A percentile compares a stretch with the other conserved stretches of the same genome.
These are phyloP conservation scores for Pachysolen tannophilus DNA, from an alignment of 805 yeast genomes.

Conservation along the genomic window DNA sequence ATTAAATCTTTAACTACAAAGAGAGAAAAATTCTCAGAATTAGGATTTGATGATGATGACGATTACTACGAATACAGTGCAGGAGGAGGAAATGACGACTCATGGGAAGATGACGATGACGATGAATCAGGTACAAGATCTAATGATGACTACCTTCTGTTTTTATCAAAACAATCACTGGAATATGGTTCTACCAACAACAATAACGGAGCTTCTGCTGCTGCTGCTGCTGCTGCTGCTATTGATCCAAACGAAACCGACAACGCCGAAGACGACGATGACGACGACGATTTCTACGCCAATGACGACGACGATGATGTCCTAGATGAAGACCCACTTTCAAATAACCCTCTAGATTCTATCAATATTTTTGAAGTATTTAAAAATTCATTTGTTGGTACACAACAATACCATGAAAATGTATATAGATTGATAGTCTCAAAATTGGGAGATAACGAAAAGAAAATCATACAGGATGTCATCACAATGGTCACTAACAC, in stretches of 20 bases:
- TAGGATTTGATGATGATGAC: constrained; percentile 19
- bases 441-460: constrained; percentile 4
- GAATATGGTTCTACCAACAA: constrained; percentile 27
- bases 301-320: constrained; percentile 45
- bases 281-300: constrained; percentile 34
- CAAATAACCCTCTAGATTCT: constrained; percentile 71
- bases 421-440: constrained; percentile 7
- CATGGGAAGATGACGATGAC: constrained; percentile 16
- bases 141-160: constrained; percentile 39
- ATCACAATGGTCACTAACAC: constrained; percentile 7
- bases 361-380: constrained; percentile 66
- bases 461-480: constrained; percentile 5
- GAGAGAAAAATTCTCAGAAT: constrained; percentile 43
- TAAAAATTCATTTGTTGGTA: constrained; percentile 39
- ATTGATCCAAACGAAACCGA: too few species aligned
- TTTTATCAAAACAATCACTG: constrained; percentile 36
- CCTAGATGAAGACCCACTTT: constrained; percentile 72
- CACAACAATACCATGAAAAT: constrained; percentile 36
- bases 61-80: constrained; percentile 20
- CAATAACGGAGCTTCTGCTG: too few species aligned
- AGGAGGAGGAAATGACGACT: constrained; percentile 18
- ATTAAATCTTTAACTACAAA: constrained; percentile 55
- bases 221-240: too few species aligned
- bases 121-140: constrained; percentile 21
- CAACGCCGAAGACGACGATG: too few species aligned